Percentiles rank a stretch among this genome's conserved stretches.
Conservation (phyloP, 2,329 filamentous ascomycete species). For the Dactylonectria estremocensis region DNA sequence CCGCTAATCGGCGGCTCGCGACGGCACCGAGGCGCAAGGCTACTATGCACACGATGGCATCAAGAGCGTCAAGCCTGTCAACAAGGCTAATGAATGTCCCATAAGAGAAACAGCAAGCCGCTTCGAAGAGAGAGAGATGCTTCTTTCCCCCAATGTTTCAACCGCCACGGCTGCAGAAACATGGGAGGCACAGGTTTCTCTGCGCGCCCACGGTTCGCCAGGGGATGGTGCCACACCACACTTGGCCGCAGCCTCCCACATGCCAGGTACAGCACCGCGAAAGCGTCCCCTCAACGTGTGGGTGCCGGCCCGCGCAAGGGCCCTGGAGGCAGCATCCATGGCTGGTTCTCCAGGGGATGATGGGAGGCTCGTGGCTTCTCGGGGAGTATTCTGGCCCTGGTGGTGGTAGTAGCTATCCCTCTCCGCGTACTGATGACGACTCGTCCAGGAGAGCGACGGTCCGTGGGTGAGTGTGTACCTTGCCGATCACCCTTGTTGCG, state of each 20-base stretch:
- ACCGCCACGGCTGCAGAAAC: neutral
- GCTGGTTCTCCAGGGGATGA: neutral
- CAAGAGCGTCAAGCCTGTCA: neutral
- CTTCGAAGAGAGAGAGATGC: neutral
- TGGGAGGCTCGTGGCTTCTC: neutral
- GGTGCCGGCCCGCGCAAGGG: neutral
- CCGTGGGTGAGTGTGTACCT: slow-evolving; percentile 21
- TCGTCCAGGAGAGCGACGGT: slow-evolving; percentile 22
- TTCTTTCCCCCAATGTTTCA: neutral
- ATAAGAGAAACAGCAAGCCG: neutral
- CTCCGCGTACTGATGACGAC: slow-evolving; percentile 29
- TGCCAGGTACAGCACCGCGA: neutral
- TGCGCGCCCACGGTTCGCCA: neutral
- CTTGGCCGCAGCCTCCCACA: neutral
- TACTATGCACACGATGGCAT: slow-evolving; percentile 13
- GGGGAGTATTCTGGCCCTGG: neutral
- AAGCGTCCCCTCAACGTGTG: neutral
- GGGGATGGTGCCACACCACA: slow-evolving; percentile 4
- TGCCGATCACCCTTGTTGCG: slow-evolving; percentile 15
- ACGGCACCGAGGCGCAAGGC: slow-evolving; percentile 35
- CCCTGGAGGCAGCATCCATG: neutral
- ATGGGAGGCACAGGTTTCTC: neutral
- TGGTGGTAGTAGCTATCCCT: slow-evolving; percentile 3
- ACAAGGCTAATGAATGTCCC: neutral
- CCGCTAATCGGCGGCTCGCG: slow-evolving; percentile 33